phyloP scores from a whole-genome alignment of 495 filamentous ascomycete genomes.

The Xylaria palmicola region DNA sequence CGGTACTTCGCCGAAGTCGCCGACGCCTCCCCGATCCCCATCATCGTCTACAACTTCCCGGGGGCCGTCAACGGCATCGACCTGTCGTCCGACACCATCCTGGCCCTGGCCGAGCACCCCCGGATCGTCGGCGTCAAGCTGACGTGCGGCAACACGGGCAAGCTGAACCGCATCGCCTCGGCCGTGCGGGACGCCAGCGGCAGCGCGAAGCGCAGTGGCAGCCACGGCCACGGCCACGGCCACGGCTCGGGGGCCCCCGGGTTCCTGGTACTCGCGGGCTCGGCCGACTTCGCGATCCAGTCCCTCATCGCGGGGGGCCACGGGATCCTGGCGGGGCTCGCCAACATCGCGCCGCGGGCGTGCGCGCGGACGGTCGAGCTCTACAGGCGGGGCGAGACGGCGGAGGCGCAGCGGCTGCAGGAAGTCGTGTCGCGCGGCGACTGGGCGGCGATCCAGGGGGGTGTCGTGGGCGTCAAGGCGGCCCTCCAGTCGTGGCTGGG shows the following conservation, averaged over 20 bases:
- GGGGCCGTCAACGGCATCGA: constrained; percentile 80
- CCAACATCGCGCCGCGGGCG: constrained; percentile 73
- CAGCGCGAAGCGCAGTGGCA: too few relatives aligned
- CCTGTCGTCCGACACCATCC: constrained; percentile 77
- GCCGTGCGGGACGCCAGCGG: background rate
- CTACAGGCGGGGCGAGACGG: constrained; percentile 64
- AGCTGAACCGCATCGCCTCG: constrained; percentile 70
- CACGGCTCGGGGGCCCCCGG: constrained; percentile 50
- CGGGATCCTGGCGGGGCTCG: constrained; percentile 78
- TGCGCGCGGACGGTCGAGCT: constrained; percentile 73
- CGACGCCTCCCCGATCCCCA: constrained; percentile 63
- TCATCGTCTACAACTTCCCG: constrained; percentile 85
- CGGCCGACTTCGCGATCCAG: constrained; percentile 82
- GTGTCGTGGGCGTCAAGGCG: constrained; percentile 79
- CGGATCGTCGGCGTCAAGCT: constrained; percentile 83
- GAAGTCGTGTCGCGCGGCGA: constrained; percentile 69
- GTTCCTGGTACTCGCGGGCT: constrained; percentile 79
- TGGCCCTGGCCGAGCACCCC: constrained; percentile 68
- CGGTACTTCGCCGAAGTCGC: constrained; percentile 73
- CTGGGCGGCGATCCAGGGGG: constrained; percentile 78
- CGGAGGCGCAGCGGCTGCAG: constrained; percentile 70
- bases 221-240: too few relatives aligned
- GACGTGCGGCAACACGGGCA: constrained; percentile 85
- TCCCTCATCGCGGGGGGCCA: constrained; percentile 71
- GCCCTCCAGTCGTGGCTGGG: constrained; percentile 74